These are phyloP conservation scores for Cucumis melo DNA, from an alignment of 306 rosid genomes.

Conservation along the genomic window DNA sequence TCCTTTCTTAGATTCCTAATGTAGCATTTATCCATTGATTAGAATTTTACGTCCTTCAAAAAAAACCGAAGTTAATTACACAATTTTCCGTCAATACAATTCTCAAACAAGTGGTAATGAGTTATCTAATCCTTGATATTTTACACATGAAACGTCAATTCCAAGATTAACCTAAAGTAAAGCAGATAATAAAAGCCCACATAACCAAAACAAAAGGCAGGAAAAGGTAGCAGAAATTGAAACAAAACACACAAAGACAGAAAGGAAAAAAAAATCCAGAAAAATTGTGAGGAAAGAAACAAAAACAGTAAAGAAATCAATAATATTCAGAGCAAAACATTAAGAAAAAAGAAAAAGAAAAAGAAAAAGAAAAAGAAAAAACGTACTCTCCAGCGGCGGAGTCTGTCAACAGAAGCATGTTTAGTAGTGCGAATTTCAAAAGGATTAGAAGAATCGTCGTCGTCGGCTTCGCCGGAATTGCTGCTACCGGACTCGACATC, in stretches of 20 bases:
- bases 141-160: background rate
- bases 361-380: too few relatives aligned
- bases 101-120: background rate
- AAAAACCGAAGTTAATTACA: background rate
- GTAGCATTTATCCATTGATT: background rate
- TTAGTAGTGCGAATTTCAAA: conserved; percentile 68
- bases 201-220: background rate
- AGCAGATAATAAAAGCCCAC: background rate
- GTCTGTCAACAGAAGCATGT: conserved; percentile 68
- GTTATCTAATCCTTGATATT: background rate
- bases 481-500: conserved; percentile 55
- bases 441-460: conserved; percentile 22
- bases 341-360: too few relatives aligned
- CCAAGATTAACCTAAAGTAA: background rate
- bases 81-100: background rate
- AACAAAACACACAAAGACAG: background rate
- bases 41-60: background rate
- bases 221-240: background rate
- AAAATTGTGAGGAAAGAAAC: background rate
- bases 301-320: background rate
- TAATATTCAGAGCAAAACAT: background rate
- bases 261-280: background rate
- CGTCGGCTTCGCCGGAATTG: conserved; percentile 28
- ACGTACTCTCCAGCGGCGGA: conserved; percentile 80
- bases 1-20: background rate